Percentiles rank a stretch among this genome's conserved stretches.
These are phyloP conservation scores for Chaetomiaceae sp. DNA, from an alignment of 2,329 filamentous ascomycete genomes.

Conservation along the genomic window DNA sequence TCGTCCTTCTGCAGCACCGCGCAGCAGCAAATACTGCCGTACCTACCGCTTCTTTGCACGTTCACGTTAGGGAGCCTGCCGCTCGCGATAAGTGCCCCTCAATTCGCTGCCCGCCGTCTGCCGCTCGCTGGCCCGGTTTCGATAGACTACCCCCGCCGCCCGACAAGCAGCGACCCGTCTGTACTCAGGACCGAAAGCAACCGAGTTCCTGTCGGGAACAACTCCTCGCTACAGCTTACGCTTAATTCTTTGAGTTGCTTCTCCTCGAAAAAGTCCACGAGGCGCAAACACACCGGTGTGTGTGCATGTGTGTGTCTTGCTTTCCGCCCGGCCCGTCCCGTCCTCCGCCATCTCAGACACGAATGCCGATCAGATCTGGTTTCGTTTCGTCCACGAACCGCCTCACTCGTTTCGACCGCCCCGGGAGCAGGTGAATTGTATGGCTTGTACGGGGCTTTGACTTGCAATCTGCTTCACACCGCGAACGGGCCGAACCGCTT, in stretches of 20 bases:
- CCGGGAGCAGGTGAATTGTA: not conserved
- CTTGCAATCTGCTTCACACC: not conserved
- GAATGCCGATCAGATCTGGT: constrained; percentile 19
- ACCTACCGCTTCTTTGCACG: no score
- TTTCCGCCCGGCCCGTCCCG: constrained; percentile 1
- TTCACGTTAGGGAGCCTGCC: not conserved
- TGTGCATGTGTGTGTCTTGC: no score
- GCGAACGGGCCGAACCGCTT: not conserved
- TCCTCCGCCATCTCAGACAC: constrained; percentile 9
- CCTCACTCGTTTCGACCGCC: constrained; percentile 8
- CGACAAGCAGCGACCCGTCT: no score
- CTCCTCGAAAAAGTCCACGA: not conserved
- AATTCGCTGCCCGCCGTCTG: constrained; percentile 5
- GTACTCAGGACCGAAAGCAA: no score
- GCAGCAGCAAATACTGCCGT: not conserved
- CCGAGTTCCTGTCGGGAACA: not conserved
- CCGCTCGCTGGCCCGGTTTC: constrained; percentile 2
- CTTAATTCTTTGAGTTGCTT: not conserved
- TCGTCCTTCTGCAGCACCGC: not conserved
- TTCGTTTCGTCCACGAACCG: constrained; percentile 12
- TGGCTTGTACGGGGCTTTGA: constrained; percentile 8
- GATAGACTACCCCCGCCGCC: no score
- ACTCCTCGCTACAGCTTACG: not conserved
- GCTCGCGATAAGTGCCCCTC: constrained; percentile 16
- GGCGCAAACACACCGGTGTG: no score